phyloP scores from a whole-genome alignment of 2,329 filamentous ascomycete genomes.

The Aureobasidium namibiae region DNA sequence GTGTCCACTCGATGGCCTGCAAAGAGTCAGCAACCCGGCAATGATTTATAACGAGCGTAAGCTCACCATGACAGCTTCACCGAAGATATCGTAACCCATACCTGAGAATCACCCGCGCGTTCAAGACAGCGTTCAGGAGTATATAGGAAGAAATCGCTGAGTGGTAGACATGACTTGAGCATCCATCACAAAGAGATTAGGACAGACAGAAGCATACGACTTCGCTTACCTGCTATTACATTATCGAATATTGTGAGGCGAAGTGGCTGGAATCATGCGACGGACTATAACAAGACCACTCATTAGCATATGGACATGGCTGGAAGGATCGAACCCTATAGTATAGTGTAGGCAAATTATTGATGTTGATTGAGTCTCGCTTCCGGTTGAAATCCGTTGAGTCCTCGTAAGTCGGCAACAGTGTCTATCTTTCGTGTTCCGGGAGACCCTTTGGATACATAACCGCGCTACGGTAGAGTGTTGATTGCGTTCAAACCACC shows the following conservation, averaged over 20 bases:
- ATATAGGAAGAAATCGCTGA: not conserved
- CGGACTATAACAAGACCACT: not conserved
- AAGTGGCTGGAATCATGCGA: not conserved
- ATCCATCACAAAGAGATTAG: not conserved
- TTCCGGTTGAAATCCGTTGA: not conserved
- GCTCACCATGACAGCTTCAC: constrained; percentile 18
- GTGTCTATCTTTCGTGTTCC: not conserved
- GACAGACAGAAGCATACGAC: not conserved
- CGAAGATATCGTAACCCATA: constrained; percentile 9
- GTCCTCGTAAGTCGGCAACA: not conserved
- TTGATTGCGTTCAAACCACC: not conserved
- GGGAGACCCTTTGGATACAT: not conserved
- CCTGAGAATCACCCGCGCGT: not conserved
- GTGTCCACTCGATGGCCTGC: constrained; percentile 2
- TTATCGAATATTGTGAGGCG: not conserved
- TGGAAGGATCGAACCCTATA: too few species aligned
- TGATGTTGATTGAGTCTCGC: not conserved
- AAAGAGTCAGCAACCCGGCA: not conserved
- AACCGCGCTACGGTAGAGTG: not conserved
- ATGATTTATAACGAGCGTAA: too few species aligned
- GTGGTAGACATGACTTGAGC: not conserved
- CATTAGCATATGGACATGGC: not conserved
- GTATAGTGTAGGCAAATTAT: not conserved
- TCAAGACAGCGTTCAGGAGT: not conserved
- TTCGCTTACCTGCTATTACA: not conserved